Percentiles rank a stretch among this genome's conserved stretches.
Conservation (phyloP, 257 asterid genomes). For the Buddleja alternifolia region DNA sequence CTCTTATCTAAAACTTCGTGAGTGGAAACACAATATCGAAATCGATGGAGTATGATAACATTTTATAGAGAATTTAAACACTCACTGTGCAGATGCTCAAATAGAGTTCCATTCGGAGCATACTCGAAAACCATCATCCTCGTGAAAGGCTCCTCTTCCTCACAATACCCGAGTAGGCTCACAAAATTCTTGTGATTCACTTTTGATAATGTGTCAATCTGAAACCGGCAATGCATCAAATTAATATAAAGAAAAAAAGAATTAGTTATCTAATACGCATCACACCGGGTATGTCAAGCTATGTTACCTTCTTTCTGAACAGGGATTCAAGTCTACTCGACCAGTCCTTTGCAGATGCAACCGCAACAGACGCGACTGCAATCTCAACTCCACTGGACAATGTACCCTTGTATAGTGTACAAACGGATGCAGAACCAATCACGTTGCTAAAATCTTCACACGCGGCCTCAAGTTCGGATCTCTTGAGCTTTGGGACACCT, state of each 20-base stretch:
- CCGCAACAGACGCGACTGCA: constrained; percentile 66
- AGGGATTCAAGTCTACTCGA: constrained; percentile 63
- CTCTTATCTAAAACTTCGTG: no score
- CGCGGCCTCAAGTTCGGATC: constrained; percentile 82
- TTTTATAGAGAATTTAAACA: constrained; percentile 1
- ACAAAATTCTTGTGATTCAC: constrained; percentile 87
- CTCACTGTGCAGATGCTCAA: constrained; percentile 94
- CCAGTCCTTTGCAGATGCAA: constrained; percentile 70
- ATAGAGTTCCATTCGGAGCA: constrained; percentile 93
- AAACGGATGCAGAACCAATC: constrained; percentile 65
- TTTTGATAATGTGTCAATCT: constrained; percentile 80
- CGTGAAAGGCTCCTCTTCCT: constrained; percentile 80
- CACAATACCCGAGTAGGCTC: constrained; percentile 83
- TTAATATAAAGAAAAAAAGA: background rate
- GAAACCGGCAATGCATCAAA: constrained; percentile 29
- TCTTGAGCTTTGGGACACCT: constrained; percentile 87
- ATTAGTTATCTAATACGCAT: background rate
- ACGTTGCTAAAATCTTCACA: constrained; percentile 98
- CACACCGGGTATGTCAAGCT: no score
- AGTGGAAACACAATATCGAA: no score
- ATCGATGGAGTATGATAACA: no score
- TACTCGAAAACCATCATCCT: constrained; percentile 94
- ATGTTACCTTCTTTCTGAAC: constrained; percentile 73
- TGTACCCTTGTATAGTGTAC: constrained; percentile 81
- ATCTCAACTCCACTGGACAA: constrained; percentile 90